Conservation (phyloP, 2,329 filamentous ascomycete species). For the Trichoderma asperellum region DNA sequence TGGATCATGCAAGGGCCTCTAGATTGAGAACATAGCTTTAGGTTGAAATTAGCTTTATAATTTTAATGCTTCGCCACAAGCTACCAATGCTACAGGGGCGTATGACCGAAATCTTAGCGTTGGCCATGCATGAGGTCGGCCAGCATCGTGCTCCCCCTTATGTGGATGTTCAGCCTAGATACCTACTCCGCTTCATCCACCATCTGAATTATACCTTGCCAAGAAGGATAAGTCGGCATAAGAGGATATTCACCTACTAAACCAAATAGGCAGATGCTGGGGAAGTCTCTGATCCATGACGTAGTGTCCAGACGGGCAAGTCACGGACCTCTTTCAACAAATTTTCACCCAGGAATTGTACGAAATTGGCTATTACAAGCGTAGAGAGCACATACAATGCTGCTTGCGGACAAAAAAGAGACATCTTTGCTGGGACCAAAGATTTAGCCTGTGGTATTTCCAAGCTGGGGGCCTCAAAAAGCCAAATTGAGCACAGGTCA, state of each 20-base stretch:
- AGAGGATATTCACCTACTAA: neutral
- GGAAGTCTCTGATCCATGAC: neutral
- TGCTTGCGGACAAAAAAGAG: neutral
- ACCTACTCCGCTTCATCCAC: neutral
- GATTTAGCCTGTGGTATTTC: neutral
- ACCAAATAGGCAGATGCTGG: neutral
- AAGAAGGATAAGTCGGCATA: neutral
- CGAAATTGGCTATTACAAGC: neutral
- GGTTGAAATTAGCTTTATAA: neutral
- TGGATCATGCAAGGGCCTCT: neutral
- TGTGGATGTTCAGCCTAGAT: neutral
- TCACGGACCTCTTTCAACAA: neutral
- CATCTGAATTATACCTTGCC: neutral
- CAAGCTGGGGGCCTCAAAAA: neutral
- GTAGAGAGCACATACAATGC: neutral
- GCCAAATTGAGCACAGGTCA: neutral
- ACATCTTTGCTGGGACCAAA: neutral
- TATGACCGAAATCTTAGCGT: neutral
- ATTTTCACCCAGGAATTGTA: neutral
- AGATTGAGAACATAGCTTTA: neutral
- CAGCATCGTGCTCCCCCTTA: neutral
- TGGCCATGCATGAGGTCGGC: neutral
- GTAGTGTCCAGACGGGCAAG: neutral
- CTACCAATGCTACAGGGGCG: neutral
- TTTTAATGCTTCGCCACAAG: neutral